Evolutionary conservation across 768 basidiomycete species (phyloP).

Genomic region (Pisolithus tinctorius): DNA sequence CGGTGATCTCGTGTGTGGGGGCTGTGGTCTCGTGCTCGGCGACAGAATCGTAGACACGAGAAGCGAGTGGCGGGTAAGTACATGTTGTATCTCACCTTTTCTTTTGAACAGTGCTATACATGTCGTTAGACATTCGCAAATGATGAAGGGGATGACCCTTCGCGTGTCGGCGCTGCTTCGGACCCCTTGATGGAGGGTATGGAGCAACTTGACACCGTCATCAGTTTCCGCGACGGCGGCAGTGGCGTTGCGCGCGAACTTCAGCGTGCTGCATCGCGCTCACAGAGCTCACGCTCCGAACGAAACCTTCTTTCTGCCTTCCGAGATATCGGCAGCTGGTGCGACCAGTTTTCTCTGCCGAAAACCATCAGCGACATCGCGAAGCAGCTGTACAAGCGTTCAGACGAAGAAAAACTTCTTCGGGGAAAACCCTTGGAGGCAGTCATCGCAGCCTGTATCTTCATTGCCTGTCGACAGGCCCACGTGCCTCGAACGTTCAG

Average conservation of each 20-base stretch:
- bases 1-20: slow-evolving; percentile 94
- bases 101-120: slow-evolving; percentile 14
- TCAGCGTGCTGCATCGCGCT: slow-evolving; percentile 84
- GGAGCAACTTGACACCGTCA: slow-evolving; percentile 91
- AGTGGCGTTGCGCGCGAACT: slow-evolving; percentile 88
- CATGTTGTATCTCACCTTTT: slow-evolving; percentile 7
- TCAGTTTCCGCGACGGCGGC: slow-evolving; percentile 93
- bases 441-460: slow-evolving; percentile 95
- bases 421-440: slow-evolving; percentile 89
- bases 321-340: slow-evolving; percentile 88
- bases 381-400: slow-evolving; percentile 95
- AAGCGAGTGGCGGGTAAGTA: slow-evolving; percentile 93
- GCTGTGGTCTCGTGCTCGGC: slow-evolving; percentile 90
- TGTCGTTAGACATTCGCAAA: slow-evolving; percentile 91
- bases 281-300: slow-evolving; percentile 71
- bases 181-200: slow-evolving; percentile 92
- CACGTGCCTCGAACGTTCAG: slow-evolving; percentile 95
- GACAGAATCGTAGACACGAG: slow-evolving; percentile 96
- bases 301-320: slow-evolving; percentile 85
- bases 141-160: slow-evolving; percentile 98
- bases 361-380: slow-evolving; percentile 94
- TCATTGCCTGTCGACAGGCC: slow-evolving; percentile 93
- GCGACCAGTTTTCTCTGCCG: slow-evolving; percentile 91
- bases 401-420: slow-evolving; percentile 90
- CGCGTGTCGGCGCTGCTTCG: slow-evolving; percentile 95